Evolutionary conservation across 345 rosid species (phyloP).

Genomic region (Dovyalis caffra): DNA sequence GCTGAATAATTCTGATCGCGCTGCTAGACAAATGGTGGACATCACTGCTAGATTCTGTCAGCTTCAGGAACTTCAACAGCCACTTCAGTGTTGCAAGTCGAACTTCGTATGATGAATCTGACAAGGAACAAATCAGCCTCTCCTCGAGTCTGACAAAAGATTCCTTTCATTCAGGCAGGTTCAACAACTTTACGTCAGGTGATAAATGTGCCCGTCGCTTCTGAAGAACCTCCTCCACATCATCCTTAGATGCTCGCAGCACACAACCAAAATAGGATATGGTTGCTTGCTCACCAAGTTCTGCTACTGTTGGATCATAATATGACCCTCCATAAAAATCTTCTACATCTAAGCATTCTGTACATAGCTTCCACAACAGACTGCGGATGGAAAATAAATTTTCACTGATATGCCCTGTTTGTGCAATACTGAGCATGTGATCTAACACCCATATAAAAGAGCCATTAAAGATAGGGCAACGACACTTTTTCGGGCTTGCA

Average conservation of each 20-base stretch:
- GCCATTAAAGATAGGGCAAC: conserved; percentile 76
- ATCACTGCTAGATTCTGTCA: conserved; percentile 35
- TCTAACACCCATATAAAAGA: conserved; percentile 71
- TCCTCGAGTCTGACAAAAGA: conserved; percentile 44
- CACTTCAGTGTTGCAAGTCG: conserved; percentile 84
- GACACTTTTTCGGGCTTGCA: conserved; percentile 66
- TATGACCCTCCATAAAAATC: conserved; percentile 53
- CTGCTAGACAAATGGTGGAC: conserved; percentile 25
- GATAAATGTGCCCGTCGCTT: conserved; percentile 28
- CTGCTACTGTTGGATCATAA: conserved; percentile 78
- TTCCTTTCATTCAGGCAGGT: conserved; percentile 33
- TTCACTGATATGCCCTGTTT: conserved; percentile 39
- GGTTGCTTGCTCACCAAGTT: conserved; percentile 80
- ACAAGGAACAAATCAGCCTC: conserved; percentile 55
- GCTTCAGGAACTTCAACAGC: conserved; percentile 66
- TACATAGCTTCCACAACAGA: conserved; percentile 64
- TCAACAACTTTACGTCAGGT: conserved; percentile 23
- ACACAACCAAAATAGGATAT: conserved; percentile 75
- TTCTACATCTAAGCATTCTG: conserved; percentile 61
- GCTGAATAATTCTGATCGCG: conserved; percentile 44
- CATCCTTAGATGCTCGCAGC: conserved; percentile 57
- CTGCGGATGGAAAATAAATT: conserved; percentile 39
- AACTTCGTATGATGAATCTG: conserved; percentile 87
- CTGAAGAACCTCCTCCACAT: conserved; percentile 38
- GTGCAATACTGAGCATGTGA: conserved; percentile 74